Base-by-base conservation (phyloP, 352 stramenopile species). In the Pythium plurisporium region DNA sequence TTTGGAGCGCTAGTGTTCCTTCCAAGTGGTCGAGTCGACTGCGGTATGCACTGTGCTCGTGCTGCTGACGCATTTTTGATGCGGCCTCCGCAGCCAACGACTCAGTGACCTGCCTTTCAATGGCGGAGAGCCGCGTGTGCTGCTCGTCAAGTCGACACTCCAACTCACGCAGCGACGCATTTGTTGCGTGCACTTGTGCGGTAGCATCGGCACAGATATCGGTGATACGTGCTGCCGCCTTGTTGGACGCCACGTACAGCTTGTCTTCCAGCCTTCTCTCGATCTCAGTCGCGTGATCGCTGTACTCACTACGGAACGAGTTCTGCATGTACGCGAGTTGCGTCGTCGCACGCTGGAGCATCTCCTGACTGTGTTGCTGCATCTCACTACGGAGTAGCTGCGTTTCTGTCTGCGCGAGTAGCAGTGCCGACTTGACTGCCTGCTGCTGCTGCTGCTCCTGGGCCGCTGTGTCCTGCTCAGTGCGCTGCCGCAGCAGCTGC, bases 271-370 rank as follows among this genome's bases (percentile, higher is more conserved):
- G 40, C 4, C 60, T 48, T 2, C 61, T 34, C 26, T 67, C 58
- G 5, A 69, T n/a, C 6, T 82, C 64, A 11, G 55, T 53, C 22
- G 72, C 45, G 2, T 70, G 67, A 2, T 66, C 43, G 12, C 65
- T 55, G 19, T 67, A 59, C 44, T 82, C 51, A 29, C 34, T 31
- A 10, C 49, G 37, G 3, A 65, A 33, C 10, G 70, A 64, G 25
- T 58, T 73, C 59, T 82, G 62, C 22, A 65, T 41, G 46, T 73
- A 65, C n/a, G 63, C 55, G 11, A 76, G 48, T 36, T 76, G 67
- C 31, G 62, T 62, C 4, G 47, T 59, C 29, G 64, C 78, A 9
- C 50, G 64, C 46, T 80, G 72, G 27, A 66, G 74, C 7, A 65
- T 17, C 11, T 64, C 56, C 12, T 69, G 51, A 8, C 60, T 53